Base-by-base conservation (phyloP, 2,329 filamentous ascomycete genomes). In the Ascochyta rabiei region DNA sequence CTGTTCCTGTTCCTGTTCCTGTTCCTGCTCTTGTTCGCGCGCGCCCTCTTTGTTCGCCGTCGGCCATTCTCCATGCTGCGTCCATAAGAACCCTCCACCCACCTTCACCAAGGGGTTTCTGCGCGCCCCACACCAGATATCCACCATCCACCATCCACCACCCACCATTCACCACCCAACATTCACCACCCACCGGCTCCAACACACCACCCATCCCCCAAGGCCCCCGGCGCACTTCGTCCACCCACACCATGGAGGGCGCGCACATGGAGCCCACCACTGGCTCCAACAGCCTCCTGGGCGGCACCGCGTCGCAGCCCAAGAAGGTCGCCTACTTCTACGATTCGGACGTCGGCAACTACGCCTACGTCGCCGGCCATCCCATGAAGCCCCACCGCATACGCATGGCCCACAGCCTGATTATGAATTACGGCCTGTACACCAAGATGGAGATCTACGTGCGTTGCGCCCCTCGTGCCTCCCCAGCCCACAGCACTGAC, bases 251-350 rank as follows among this genome's bases (percentile, higher is more conserved):
- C 53, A 63, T 61, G 62, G 49, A 61, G 40, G 49, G 51, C 53
- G 41, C 35, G 34, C 58, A 65, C 31, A 66, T 63, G 62, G 60
- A 57, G 18, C 37, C 50, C 15, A 46, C 55, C 19, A 49, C 52
- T 1, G 52, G 52, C 13, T 59, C 59, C 19, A 31, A 41, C 39
- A 53, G 58, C 39, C 35, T 60, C 48, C 7, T 35, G 43, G 63
- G 68, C 48, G 70, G 71, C 56, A 64, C 62, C 21, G 57, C 64
- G 3, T 63, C 67, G 24, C 61, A 58, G 43, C 61, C 69, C 6
- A 96, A 95, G 79, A 91, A 93, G 73, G 91, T 98, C 54, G 93
- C 93, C 51, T 98, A 98, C 79, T 98, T 98, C 77, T 98, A 98
- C 83, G 93, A 98, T 74, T 96, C 91, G 3, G 93, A 98, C 78